Evolutionary conservation across 2,329 filamentous ascomycete genomes (phyloP), one percentile per base, ranked within the genome.

Genomic region (Arthrinium puccinioides): DNA sequence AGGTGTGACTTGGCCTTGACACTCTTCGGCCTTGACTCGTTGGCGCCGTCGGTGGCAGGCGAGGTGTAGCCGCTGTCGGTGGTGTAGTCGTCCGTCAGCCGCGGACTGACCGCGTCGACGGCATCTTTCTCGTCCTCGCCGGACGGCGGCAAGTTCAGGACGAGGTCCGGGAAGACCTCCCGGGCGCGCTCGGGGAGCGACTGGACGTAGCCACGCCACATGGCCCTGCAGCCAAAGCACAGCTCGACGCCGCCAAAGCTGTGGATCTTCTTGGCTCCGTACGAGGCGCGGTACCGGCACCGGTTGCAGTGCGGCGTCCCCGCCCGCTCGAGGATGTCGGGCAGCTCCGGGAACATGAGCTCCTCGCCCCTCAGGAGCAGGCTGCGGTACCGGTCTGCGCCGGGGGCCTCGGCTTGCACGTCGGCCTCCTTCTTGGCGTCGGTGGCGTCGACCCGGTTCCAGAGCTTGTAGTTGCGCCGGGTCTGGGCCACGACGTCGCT

Each of bases 401-500:
- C 35, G 3, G 36, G 20, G 18, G 24, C 16, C 26, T 32, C 36
- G 27, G 14, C 16, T 7, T 8, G 9, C 25, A 23, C 18, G 11
- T 5, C 21, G 37, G 6, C 15, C 6, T 14, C 11, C 5, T 15
- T 19, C 24, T 33, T 18, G 20, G 14, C 18, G 24, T 7, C 20
- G n/a, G 10, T 2, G 15, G 30, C 36, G 19, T 53, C 50, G 16
- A 55, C 19, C 8, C 55, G 50, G 37, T 59, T 50, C 55, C 55
- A 60, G 9, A 59, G 51, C 49, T 60, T 59, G 28, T 48, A 35
- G 32, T 57, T 44, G n/a, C 38, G 27, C 9, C 50, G 41, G 10
- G 52, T 48, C 38, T 46, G 40, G 2, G 44, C 21, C 6, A 55
- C 44, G 8, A 57, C 46, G 2, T 35, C 28, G 7, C 44, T 44